Evolutionary conservation across 164 flowering plant genomes (phyloP).

Genomic region (Echeveria elegans): DNA sequence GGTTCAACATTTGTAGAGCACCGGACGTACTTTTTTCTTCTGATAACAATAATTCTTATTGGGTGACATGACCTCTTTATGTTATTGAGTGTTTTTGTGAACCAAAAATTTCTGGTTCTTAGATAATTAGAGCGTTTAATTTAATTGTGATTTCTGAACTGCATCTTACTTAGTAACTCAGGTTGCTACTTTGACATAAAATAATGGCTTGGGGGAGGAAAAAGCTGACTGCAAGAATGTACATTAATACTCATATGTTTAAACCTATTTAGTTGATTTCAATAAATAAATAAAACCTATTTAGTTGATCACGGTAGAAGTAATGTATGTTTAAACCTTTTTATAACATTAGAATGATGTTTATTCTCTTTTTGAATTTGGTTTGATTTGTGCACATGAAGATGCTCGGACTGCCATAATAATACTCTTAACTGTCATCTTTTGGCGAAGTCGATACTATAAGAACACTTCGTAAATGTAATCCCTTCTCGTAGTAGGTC

Average conservation of each 20-base stretch:
- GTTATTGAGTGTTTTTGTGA: neutral
- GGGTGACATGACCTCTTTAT: neutral
- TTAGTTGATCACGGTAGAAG: no score
- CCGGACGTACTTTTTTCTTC: conserved; percentile 27
- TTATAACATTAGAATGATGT: no score
- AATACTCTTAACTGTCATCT: neutral
- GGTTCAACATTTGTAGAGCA: conserved; percentile 98
- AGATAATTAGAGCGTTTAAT: neutral
- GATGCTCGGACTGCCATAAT: neutral
- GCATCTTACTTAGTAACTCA: no score
- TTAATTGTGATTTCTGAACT: no score
- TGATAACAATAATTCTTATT: neutral
- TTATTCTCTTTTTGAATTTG: no score
- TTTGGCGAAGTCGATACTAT: neutral
- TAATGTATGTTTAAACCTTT: no score
- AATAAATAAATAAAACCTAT: no score
- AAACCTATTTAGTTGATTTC: no score
- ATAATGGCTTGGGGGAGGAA: no score
- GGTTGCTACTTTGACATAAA: no score
- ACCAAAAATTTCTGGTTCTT: neutral
- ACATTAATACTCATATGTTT: no score
- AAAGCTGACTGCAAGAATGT: no score
- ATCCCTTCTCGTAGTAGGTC: neutral
- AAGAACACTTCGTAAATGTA: neutral
- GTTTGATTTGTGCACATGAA: neutral